Evolutionary conservation across 1,284 basidiomycete species (phyloP), one percentile per base, ranked within the genome.

Genomic region (Ceratobasidium sp.): DNA sequence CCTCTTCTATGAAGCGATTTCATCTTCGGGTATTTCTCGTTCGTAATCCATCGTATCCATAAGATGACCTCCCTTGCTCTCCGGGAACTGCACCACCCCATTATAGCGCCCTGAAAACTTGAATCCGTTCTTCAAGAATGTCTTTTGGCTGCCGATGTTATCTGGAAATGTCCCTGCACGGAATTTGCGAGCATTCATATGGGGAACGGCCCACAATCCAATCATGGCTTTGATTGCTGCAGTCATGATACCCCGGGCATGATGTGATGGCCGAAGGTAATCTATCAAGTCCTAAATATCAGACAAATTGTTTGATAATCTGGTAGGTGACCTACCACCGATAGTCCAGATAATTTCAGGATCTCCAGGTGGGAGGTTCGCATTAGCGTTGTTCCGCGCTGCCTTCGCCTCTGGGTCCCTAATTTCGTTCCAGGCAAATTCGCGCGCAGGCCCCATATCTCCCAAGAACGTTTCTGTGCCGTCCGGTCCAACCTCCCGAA

Each of bases 61-160:
- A 18, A 75, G 44, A 53, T 40, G 72, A 0, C 72, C 72, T 2
- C 72, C 72, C 33, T 75, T 75, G 13, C 60, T 75, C 39, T 75
- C 72, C 33, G 72, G 60, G 33, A 75, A 55, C 39, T 55, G 72
- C 5, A 75, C 58, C 2, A 33, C 61, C 13, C 72, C 72, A n/a
- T 63, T 42, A 3, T 40, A 3, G 18, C 46, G 42, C 18, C 61
- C 20, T 26, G 46, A 51, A 64, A 86, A 86, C 71, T 86, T 82
- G 81, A 93, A 93, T 13, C 90, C 91, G 78, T 89, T 90, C 86
- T 92, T 93, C 83, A 89, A 86, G 80, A 93, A 91, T 40, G 92
- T 91, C 61, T 88, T 86, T 18, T 87, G 85, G 80, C 92, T 92
- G 0, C 86, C 91, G 0, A 83, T 80, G 83, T 93, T 94, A 7